Evolutionary conservation across 2,329 filamentous ascomycete species (phyloP).

Genomic region (Botryotinia convoluta): DNA sequence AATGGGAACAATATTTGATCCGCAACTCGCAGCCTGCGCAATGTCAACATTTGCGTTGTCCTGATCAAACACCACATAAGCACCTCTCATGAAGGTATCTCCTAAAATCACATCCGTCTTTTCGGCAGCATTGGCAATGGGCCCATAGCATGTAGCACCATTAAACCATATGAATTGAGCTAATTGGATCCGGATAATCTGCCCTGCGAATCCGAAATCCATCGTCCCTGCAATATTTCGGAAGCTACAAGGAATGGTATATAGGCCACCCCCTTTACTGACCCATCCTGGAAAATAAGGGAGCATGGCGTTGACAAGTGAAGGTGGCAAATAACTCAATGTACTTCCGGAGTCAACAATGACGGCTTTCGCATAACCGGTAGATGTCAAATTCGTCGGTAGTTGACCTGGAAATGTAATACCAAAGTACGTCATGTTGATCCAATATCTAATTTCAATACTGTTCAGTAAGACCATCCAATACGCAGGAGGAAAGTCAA

Average conservation of each 20-base stretch:
- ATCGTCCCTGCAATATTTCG: slow-evolving; percentile 19
- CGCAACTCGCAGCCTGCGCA: slow-evolving; percentile 26
- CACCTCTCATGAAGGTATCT: slow-evolving; percentile 26
- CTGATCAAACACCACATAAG: slow-evolving; percentile 30
- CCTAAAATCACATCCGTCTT: slow-evolving; percentile 12
- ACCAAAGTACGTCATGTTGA: slow-evolving; percentile 28
- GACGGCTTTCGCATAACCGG: slow-evolving; percentile 18
- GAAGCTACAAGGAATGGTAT: slow-evolving; percentile 22
- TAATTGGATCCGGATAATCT: slow-evolving; percentile 24
- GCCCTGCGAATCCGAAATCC: slow-evolving; percentile 27
- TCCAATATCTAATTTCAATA: slow-evolving; percentile 25
- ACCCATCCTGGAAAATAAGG: slow-evolving; percentile 24
- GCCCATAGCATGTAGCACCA: slow-evolving; percentile 18
- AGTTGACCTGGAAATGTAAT: slow-evolving; percentile 22
- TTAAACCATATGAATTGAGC: slow-evolving; percentile 26
- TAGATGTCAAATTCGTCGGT: not conserved
- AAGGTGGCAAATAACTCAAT: slow-evolving; percentile 21
- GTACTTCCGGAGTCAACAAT: slow-evolving; percentile 27
- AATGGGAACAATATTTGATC: slow-evolving; percentile 25
- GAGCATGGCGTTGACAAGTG: slow-evolving; percentile 23
- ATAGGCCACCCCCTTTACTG: slow-evolving; percentile 21
- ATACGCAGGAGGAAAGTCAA: not conserved
- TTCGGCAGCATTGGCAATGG: slow-evolving; percentile 13
- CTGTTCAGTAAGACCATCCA: slow-evolving; percentile 9
- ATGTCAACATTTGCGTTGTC: slow-evolving; percentile 27